Conservation (phyloP, 495 filamentous ascomycete species). For the Delitschia confertaspora region DNA sequence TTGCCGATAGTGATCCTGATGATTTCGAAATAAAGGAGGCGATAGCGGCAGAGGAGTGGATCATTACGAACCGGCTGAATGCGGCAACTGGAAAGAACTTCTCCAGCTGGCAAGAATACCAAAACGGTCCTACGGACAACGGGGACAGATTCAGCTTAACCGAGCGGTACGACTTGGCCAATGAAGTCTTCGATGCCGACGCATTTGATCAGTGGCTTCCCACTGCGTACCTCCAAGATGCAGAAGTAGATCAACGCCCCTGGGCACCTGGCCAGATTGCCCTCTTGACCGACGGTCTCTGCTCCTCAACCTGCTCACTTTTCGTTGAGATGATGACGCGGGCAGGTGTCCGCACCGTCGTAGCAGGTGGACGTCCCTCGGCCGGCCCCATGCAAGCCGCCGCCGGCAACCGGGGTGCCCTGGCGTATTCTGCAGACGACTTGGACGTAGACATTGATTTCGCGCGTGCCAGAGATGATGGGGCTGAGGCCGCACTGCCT, state of each 20-base stretch:
- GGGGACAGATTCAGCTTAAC: conserved; percentile 42
- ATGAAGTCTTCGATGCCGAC: conserved; percentile 36
- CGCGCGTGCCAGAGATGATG: too few relatives aligned
- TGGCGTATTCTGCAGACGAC: conserved; percentile 2
- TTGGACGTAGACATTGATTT: conserved; percentile 7
- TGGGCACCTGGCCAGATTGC: conserved; percentile 47
- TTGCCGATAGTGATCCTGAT: conserved; percentile 31
- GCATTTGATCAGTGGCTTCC: conserved; percentile 33
- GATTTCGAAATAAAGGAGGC: conserved; percentile 6
- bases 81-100: conserved; percentile 41
- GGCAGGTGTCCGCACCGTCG: conserved; percentile 42
- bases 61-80: conserved; percentile 38
- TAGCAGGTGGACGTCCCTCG: conserved; percentile 39
- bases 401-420: conserved; percentile 14
- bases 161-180: conserved; percentile 44
- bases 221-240: conserved; percentile 26
- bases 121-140: conserved; percentile 38
- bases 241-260: conserved; percentile 20
- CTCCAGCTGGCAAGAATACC: conserved; percentile 46
- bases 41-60: conserved; percentile 36
- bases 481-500: too few relatives aligned
- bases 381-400: conserved; percentile 20
- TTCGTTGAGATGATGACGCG: conserved; percentile 45
- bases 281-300: conserved; percentile 42
- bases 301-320: conserved; percentile 41